Conservation (phyloP, 768 basidiomycete genomes). For the Termitomyces sp. region DNA sequence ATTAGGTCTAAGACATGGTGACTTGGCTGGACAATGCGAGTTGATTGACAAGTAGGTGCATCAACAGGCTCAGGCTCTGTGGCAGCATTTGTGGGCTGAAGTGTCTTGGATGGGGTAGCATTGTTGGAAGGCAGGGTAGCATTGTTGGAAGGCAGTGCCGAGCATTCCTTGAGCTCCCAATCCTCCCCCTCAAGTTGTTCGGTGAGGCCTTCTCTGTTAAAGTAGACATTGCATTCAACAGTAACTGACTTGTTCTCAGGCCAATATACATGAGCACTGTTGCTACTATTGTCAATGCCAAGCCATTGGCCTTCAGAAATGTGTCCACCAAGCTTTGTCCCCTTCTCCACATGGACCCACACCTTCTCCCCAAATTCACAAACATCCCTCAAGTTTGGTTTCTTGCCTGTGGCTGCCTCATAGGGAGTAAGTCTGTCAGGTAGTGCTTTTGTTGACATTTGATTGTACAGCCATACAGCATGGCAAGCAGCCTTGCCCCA, state of each 20-base stretch:
- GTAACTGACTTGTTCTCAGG: constrained; percentile 23
- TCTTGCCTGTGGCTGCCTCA: too few species aligned
- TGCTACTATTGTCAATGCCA: too few species aligned
- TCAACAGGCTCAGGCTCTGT: too few species aligned
- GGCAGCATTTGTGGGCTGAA: too few species aligned
- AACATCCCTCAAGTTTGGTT: too few species aligned
- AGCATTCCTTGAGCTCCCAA: constrained; percentile 8
- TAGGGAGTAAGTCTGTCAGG: too few species aligned
- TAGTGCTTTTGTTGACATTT: too few species aligned
- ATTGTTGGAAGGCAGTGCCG: not conserved
- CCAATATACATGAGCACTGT: constrained; percentile 26
- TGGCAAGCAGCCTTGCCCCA: not conserved
- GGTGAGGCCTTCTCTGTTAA: constrained; percentile 1
- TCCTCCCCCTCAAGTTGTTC: constrained; percentile 28
- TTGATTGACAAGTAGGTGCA: not conserved
- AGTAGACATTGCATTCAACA: constrained; percentile 18
- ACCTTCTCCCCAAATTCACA: constrained; percentile 27
- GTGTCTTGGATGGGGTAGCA: not conserved
- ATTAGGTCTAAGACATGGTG: not conserved
- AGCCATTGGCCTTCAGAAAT: too few species aligned
- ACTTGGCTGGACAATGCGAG: not conserved
- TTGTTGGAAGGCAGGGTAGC: not conserved
- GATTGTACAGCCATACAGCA: constrained; percentile 30
- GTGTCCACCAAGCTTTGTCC: constrained; percentile 24
- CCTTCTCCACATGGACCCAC: constrained; percentile 14